phyloP scores from a whole-genome alignment of 1,284 basidiomycete genomes.

The Chiua sp. region DNA sequence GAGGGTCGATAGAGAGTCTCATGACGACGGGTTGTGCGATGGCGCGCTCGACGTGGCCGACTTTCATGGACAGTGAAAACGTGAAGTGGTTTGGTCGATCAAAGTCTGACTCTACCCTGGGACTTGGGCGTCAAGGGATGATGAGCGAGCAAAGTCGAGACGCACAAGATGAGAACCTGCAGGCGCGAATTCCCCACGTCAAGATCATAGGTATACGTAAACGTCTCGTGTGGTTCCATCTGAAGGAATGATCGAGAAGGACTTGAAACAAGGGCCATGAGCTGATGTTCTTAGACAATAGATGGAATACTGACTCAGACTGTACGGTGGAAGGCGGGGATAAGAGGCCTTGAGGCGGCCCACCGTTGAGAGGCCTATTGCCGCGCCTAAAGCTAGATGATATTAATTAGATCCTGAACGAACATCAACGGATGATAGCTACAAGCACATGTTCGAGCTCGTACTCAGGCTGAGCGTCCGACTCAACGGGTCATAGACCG shows the following conservation, averaged over 20 bases:
- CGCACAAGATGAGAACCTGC: slow-evolving; percentile 38
- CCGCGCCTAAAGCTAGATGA: background rate
- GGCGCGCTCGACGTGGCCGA: slow-evolving; percentile 56
- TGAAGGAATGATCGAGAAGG: slow-evolving; percentile 27
- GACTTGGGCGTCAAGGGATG: slow-evolving; percentile 3
- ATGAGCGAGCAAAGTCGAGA: background rate
- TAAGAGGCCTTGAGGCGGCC: slow-evolving; percentile 9
- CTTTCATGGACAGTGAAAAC: slow-evolving; percentile 57
- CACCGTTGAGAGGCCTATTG: slow-evolving; percentile 8
- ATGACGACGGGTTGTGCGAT: slow-evolving; percentile 51
- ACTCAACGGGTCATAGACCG: slow-evolving; percentile 24
- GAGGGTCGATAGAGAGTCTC: slow-evolving; percentile 54
- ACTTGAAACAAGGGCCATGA: slow-evolving; percentile 20
- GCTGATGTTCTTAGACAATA: background rate
- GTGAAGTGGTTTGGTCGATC: slow-evolving; percentile 49
- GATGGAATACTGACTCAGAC: slow-evolving; percentile 14
- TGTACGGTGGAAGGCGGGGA: background rate
- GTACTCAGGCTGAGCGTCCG: background rate
- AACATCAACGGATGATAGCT: slow-evolving; percentile 1
- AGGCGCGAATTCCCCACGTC: slow-evolving; percentile 18
- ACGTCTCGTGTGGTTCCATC: slow-evolving; percentile 26
- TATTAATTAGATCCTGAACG: slow-evolving; percentile 7
- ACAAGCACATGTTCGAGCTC: slow-evolving; percentile 9
- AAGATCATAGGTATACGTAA: slow-evolving; percentile 37
- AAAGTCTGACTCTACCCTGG: slow-evolving; percentile 55